Evolutionary conservation across 208 protist genomes (phyloP).

Genomic region (Angomonas ambiguus): DNA sequence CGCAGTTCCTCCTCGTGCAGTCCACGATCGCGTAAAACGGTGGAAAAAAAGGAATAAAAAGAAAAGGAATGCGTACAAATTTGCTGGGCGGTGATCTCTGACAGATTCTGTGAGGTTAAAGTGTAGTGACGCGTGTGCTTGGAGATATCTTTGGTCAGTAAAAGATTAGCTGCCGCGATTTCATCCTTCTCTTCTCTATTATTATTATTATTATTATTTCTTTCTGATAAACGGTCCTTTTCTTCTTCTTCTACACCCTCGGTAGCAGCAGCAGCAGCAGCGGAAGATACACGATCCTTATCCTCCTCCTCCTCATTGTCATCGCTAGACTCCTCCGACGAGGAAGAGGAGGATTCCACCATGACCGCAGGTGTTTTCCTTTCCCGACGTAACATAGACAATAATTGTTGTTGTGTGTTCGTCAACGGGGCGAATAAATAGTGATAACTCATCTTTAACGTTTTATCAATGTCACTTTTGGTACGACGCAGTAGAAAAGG

Average conservation of each 20-base stretch:
- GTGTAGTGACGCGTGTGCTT: no score
- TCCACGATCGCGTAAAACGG: background rate
- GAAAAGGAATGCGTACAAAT: slow-evolving; percentile 62
- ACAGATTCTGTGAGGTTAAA: slow-evolving; percentile 32
- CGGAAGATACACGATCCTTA: background rate
- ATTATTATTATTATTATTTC: slow-evolving; percentile 5
- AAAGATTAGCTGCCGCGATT: background rate
- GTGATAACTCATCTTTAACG: slow-evolving; percentile 87
- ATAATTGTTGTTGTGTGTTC: slow-evolving; percentile 41
- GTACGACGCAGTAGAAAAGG: slow-evolving; percentile 96
- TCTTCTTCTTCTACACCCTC: background rate
- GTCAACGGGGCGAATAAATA: slow-evolving; percentile 40
- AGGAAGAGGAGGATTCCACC: background rate
- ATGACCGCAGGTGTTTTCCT: slow-evolving; percentile 21
- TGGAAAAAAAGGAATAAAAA: slow-evolving; percentile 32
- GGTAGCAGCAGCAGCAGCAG: background rate
- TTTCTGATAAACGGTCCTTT: slow-evolving; percentile 21
- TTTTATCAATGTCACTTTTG: slow-evolving; percentile 92
- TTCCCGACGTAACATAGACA: slow-evolving; percentile 55
- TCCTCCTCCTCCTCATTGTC: background rate
- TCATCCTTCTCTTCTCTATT: slow-evolving; percentile 4
- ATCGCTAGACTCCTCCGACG: no score
- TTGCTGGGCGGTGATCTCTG: slow-evolving; percentile 41
- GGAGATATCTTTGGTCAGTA: no score
- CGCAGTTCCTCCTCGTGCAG: background rate